Percentiles rank a stretch among this genome's conserved stretches.
Evolutionary conservation across 352 stramenopile species (phyloP).

Genomic region (Plasmopara halstedii): DNA sequence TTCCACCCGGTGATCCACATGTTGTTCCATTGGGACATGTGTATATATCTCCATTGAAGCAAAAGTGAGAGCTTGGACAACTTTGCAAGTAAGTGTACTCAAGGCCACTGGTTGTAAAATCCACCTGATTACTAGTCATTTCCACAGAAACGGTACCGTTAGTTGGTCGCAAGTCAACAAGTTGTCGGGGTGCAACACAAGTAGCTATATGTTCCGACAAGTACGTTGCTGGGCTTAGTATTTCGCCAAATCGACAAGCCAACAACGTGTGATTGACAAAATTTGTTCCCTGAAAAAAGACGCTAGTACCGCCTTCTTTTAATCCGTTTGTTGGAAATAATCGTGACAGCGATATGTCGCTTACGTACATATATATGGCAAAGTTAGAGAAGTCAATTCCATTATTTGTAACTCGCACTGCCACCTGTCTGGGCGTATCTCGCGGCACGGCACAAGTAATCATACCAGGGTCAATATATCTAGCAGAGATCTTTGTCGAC

Average conservation of each 20-base stretch:
- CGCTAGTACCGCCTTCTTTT: constrained; percentile 65
- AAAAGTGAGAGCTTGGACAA: constrained; percentile 59
- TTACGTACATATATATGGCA: constrained; percentile 70
- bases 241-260: constrained; percentile 81
- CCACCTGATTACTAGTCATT: constrained; percentile 79
- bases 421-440: constrained; percentile 46
- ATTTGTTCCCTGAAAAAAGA: constrained; percentile 91
- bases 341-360: constrained; percentile 72
- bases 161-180: constrained; percentile 33
- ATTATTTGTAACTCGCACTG: constrained; percentile 79
- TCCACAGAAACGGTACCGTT: constrained; percentile 60
- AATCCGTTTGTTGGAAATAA: constrained; percentile 71
- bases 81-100: constrained; percentile 67
- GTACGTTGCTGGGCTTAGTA: constrained; percentile 61
- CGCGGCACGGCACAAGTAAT: constrained; percentile 58
- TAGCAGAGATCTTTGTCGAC: constrained; percentile 23
- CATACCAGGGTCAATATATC: constrained; percentile 36
- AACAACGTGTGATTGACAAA: constrained; percentile 89
- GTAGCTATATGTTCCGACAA: constrained; percentile 63
- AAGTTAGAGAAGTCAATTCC: constrained; percentile 55
- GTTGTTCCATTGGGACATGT: constrained; percentile 87
- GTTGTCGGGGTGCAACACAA: constrained; percentile 75
- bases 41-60: constrained; percentile 39
- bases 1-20: constrained; percentile 25
- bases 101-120: constrained; percentile 69